A percentile compares a stretch with the other conserved stretches of the same genome.
Conservation (phyloP, 768 basidiomycete species). For the Phaffia tasmanica region DNA sequence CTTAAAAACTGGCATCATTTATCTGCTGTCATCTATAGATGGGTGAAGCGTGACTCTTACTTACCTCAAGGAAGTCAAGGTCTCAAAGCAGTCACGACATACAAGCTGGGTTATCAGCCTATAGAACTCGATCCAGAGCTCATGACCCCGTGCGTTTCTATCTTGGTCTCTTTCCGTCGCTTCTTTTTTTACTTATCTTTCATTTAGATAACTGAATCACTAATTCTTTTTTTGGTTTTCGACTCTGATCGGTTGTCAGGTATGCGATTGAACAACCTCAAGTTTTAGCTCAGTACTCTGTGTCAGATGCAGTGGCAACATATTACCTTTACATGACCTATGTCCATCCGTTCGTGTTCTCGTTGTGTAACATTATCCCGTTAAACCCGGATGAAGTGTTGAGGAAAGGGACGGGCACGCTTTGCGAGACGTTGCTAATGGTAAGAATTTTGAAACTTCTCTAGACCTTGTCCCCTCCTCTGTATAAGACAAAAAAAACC, state of each 20-base stretch:
- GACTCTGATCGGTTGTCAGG: constrained; percentile 42
- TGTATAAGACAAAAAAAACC: neutral
- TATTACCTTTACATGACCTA: constrained; percentile 99
- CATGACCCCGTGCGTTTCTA: constrained; percentile 82
- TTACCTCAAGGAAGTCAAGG: constrained; percentile 97
- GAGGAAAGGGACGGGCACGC: constrained; percentile 87
- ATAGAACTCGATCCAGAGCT: constrained; percentile 95
- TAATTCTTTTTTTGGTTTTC: neutral
- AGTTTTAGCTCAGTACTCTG: constrained; percentile 88
- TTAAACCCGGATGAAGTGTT: constrained; percentile 91
- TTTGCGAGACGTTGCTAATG: constrained; percentile 97
- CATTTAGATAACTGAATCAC: neutral
- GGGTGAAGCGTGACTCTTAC: constrained; percentile 99
- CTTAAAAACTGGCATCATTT: too few species aligned
- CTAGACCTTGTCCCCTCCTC: too few species aligned
- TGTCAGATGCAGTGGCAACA: constrained; percentile 99
- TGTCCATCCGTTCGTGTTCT: constrained; percentile 98
- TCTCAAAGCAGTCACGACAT: constrained; percentile 90
- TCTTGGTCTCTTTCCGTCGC: constrained; percentile 26
- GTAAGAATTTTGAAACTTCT: constrained; percentile 43
- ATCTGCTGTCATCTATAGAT: constrained; percentile 40
- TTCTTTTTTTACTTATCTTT: neutral
- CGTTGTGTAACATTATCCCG: constrained; percentile 96
- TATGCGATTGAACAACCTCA: constrained; percentile 96
- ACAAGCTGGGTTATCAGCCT: constrained; percentile 91